Evolutionary conservation across 306 rosid genomes (phyloP), one percentile per base, ranked within the genome.

Genomic region (Boehmeria nivea): DNA sequence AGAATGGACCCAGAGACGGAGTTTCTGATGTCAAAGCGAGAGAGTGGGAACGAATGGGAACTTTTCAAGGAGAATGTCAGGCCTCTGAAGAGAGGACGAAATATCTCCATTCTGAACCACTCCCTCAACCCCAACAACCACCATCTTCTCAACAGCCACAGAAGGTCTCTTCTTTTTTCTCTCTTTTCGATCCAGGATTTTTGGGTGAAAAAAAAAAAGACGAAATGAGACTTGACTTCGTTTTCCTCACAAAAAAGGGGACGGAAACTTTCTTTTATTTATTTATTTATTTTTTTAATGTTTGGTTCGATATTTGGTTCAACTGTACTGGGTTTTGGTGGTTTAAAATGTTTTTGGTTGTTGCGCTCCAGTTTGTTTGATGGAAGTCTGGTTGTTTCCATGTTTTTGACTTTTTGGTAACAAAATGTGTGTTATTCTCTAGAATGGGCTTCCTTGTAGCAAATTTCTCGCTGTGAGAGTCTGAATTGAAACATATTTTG

Each of bases 41-140:
- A 65, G 63, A 84, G 76, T 3, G 87, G 95, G 20, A 78, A 74
- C 72, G 94, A 90, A 65, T 90, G 98, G 98, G 98, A 90, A 36
- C 79, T 54, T 27, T 90, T 74, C 81, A 90, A 90, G 51, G 98
- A 90, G 77, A 90, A 90, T 63, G 95, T 90, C 2, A 80, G 83
- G 78, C 98, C 98, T 3, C 61, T 90, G 63, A 90, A 90, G 70
- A 66, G 98, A 42, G 98, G 98, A n/a, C 91, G 98, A 24, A 87
- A 87, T 12, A 67, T 90, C 14, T 64, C 63, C 19, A 53, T 87
- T 60, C 65, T 90, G 60, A 90, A 90, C 78, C 53, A 62, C 11
- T 85, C 88, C 5, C 88, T 90, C 61, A 84, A 76, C 20, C 72
- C 82, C 20, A 80, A 87, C 70, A 60, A 65, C 44, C 57, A 82